Conservation (phyloP, 2,329 filamentous ascomycete genomes). For the Fusarium paranaense region DNA sequence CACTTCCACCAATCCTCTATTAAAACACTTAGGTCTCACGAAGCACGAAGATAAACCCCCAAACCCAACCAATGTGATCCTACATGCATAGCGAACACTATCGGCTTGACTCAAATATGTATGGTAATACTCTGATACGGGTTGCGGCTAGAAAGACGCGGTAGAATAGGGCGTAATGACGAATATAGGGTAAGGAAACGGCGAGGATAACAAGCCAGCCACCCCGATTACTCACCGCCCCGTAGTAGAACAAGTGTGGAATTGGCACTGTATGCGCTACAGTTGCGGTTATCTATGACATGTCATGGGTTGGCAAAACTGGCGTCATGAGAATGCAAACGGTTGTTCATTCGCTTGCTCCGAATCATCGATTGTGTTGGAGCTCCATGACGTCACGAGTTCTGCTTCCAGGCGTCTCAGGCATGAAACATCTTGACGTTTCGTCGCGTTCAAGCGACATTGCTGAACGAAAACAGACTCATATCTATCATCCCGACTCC, state of each 20-base stretch:
- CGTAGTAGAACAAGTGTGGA: background rate
- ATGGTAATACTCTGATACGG: background rate
- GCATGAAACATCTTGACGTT: conserved; percentile 8
- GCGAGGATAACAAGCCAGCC: background rate
- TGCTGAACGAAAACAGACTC: background rate
- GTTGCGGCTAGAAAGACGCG: background rate
- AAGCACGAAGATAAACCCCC: background rate
- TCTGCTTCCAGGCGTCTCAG: background rate
- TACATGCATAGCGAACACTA: background rate
- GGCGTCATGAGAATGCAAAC: background rate
- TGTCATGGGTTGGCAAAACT: background rate
- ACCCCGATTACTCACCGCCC: background rate
- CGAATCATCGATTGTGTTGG: background rate
- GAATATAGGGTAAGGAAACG: background rate
- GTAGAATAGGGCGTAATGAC: background rate
- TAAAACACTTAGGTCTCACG: background rate
- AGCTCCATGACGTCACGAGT: conserved; percentile 21
- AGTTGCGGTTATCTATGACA: background rate
- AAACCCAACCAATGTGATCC: background rate
- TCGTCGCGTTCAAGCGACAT: background rate
- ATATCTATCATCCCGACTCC: background rate
- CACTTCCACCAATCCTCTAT: background rate
- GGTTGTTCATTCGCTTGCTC: background rate
- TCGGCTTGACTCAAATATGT: background rate
- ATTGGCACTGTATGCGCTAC: background rate